phyloP scores from a whole-genome alignment of 1,139 yeast genomes.

The Geotrichum armillariae region DNA sequence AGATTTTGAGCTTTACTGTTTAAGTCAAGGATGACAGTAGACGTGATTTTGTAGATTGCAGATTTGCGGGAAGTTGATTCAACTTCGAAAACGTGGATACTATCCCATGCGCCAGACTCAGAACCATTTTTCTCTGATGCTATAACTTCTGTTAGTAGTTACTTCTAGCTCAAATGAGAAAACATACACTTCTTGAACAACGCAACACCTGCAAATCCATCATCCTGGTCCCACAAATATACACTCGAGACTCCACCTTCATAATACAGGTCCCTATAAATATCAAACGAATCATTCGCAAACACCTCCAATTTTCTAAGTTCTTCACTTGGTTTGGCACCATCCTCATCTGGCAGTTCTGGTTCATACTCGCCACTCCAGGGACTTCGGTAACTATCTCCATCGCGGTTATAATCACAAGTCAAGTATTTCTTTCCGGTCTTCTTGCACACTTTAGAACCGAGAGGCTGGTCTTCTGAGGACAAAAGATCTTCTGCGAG shows the following conservation, averaged over 20 bases:
- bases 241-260: conserved; percentile 91
- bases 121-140: conserved; percentile 17
- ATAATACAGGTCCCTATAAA: conserved; percentile 89
- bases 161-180: neutral
- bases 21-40: conserved; percentile 83
- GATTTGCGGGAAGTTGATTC: conserved; percentile 47
- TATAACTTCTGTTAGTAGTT: neutral
- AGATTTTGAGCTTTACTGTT: conserved; percentile 35
- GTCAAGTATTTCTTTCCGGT: conserved; percentile 71
- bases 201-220: conserved; percentile 87
- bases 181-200: conserved; percentile 68
- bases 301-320: conserved; percentile 74
- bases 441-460: conserved; percentile 54
- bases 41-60: conserved; percentile 73
- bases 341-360: conserved; percentile 53
- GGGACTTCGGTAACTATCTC: conserved; percentile 90
- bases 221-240: conserved; percentile 82
- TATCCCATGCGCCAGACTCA: conserved; percentile 75
- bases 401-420: conserved; percentile 95
- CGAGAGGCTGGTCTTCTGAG: conserved; percentile 84
- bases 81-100: conserved; percentile 89
- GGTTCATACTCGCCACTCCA: conserved; percentile 86
- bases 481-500: conserved; percentile 85
- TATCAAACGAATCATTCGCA: conserved; percentile 90
- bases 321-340: conserved; percentile 67